These are phyloP conservation scores for Cutaneotrichosporon arboriforme DNA, from an alignment of 1,284 basidiomycete species.

Conservation along the genomic window DNA sequence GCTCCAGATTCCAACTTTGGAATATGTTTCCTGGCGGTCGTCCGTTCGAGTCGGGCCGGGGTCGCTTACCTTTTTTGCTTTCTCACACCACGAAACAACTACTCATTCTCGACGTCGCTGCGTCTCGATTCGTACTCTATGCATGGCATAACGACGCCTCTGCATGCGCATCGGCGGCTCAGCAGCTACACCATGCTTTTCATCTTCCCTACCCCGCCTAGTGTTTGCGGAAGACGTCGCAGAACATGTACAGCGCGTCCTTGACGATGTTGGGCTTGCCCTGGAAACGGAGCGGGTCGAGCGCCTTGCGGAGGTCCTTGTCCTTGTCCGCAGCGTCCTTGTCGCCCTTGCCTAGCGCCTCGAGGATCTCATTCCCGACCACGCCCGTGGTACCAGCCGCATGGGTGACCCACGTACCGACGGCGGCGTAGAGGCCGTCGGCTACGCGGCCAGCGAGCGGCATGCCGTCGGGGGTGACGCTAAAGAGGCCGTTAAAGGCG, in stretches of 20 bases:
- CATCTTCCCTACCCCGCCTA: constrained; percentile 8
- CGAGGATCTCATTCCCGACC: constrained; percentile 19
- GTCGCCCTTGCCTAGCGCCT: constrained; percentile 4
- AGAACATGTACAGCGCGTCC: constrained; percentile 21
- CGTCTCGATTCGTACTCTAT: no score
- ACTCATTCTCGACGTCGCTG: no score
- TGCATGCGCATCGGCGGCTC: no score
- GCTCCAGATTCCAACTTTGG: neutral
- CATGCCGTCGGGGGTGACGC: constrained; percentile 27
- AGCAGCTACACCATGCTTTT: no score
- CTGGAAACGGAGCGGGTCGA: constrained; percentile 34
- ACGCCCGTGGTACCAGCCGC: constrained; percentile 21
- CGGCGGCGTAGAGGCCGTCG: constrained; percentile 19
- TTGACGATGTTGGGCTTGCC: constrained; percentile 1
- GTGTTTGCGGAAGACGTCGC: constrained; percentile 21
- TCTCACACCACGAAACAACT: neutral
- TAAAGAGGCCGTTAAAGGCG: constrained; percentile 29
- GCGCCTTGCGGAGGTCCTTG: constrained; percentile 8
- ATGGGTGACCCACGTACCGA: constrained; percentile 31
- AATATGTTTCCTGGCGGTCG: neutral
- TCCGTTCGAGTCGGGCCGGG: constrained; percentile 1
- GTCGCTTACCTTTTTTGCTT: neutral
- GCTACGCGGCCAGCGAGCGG: constrained; percentile 20
- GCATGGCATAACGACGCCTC: no score
- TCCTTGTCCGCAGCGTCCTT: neutral